Evolutionary conservation across 441 rosid species (phyloP), one percentile per base, ranked within the genome.

Genomic region (Jatropha multifida): DNA sequence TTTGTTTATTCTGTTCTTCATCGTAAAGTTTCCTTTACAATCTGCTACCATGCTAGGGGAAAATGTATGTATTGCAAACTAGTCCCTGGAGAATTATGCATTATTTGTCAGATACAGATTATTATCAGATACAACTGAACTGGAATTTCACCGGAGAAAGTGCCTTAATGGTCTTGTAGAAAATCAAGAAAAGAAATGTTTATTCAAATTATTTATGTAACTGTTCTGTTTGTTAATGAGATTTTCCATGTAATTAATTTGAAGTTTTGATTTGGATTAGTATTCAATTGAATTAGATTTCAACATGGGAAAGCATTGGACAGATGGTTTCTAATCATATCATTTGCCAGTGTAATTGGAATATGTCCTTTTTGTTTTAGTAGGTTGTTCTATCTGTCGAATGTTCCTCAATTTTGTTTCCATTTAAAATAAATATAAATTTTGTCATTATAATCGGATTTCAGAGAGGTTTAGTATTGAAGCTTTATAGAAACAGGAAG

Each of bases 141-240:
- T 74, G 63, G n/a, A 51, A 20, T 23, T 62, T 51, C 69, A 27
- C 20, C 4, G 15, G 51, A 76, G 42, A 55, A 44, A 55, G 69
- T 41, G 38, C 27, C 67, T 14, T n/a, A 42, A 15, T 41, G 63
- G 58, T 65, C 18, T 65, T 27, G 40, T 48, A 27, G 60, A 59
- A 59, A 68, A 38, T 60, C 23, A 49, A 40, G 54, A 60, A 48
- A 55, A 4, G 44, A 56, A 69, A 54, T 58, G 23, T 18, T 37
- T 5, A 32, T 32, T 42, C 55, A 65, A 73, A 40, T n/a, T 68
- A 67, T 68, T 75, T 48, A 26, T n/a, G 61, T 6, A 10, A 32
- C 7, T 37, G 14, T 72, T 61, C 40, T 23, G 63, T 59, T 44
- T 48, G 52, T 1, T 58, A n/a, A 40, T 23, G 13, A 44, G 9